A percentile compares a stretch with the other conserved stretches of the same genome.
phyloP scores from a whole-genome alignment of 768 basidiomycete species.

The Tricholoma sp. region DNA sequence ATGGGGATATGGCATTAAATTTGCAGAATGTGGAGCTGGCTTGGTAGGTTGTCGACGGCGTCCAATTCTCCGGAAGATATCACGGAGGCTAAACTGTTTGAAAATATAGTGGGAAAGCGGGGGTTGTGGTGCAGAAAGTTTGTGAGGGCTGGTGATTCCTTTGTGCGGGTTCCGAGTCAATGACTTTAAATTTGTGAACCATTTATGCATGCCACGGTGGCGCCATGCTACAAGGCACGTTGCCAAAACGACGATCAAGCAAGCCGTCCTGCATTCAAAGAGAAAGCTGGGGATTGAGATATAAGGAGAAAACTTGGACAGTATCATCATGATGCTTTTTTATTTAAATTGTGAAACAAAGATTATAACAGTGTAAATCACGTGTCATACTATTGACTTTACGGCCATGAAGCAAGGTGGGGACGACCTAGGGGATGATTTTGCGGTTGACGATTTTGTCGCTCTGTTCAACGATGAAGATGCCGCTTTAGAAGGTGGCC shows the following conservation, averaged over 20 bases:
- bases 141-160: neutral
- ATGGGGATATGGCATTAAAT: constrained; percentile 10
- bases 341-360: too few species aligned
- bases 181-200: constrained; percentile 9
- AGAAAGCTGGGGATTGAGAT: constrained; percentile 7
- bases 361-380: too few species aligned
- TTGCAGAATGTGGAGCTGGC: constrained; percentile 1
- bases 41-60: constrained; percentile 3
- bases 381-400: neutral
- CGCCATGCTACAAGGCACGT: constrained; percentile 24
- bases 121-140: neutral
- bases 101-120: neutral
- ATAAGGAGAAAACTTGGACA: neutral
- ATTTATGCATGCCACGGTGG: constrained; percentile 21
- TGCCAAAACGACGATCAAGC: constrained; percentile 15
- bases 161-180: constrained; percentile 6
- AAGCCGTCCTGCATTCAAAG: constrained; percentile 11
- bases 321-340: constrained; percentile 11
- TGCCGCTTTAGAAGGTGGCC: constrained; percentile 24
- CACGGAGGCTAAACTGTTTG: neutral
- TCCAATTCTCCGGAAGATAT: constrained; percentile 1
- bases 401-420: constrained; percentile 38
- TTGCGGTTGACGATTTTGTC: constrained; percentile 62
- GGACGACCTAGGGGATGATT: constrained; percentile 85
- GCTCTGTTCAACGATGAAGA: constrained; percentile 62